Evolutionary conservation across 1,284 basidiomycete species (phyloP).

Genomic region (Moesziomyces globuligerus): DNA sequence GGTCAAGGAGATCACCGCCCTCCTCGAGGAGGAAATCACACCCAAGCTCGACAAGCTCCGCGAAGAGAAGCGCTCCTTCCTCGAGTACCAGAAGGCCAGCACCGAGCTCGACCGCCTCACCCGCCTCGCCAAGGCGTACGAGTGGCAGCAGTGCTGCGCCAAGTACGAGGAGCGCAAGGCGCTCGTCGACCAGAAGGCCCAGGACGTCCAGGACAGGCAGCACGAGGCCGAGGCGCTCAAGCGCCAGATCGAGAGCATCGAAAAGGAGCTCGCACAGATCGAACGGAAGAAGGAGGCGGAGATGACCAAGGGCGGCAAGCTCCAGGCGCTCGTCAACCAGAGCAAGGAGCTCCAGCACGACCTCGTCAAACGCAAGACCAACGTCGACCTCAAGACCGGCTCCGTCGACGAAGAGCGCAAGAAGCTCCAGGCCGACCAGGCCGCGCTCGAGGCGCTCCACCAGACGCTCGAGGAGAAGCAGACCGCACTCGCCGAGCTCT

Average conservation of each 20-base stretch:
- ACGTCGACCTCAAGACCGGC: slow-evolving; percentile 82
- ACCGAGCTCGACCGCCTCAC: slow-evolving; percentile 90
- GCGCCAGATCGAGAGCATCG: slow-evolving; percentile 68
- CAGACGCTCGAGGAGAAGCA: slow-evolving; percentile 70
- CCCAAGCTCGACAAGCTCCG: slow-evolving; percentile 93
- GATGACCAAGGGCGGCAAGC: slow-evolving; percentile 78
- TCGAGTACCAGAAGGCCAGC: slow-evolving; percentile 89
- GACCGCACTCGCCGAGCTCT: slow-evolving; percentile 29
- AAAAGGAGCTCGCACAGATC: slow-evolving; percentile 71
- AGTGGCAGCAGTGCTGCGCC: slow-evolving; percentile 74
- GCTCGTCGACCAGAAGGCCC: slow-evolving; percentile 64
- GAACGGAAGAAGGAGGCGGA: slow-evolving; percentile 72
- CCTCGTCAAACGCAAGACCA: slow-evolving; percentile 85
- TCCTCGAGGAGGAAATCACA: slow-evolving; percentile 85
- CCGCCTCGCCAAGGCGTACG: slow-evolving; percentile 84
- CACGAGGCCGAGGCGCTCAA: slow-evolving; percentile 65
- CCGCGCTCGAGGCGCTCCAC: slow-evolving; percentile 68
- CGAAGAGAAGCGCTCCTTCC: slow-evolving; percentile 86
- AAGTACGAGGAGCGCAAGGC: slow-evolving; percentile 68
- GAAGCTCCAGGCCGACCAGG: slow-evolving; percentile 73
- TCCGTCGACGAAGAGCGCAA: slow-evolving; percentile 83
- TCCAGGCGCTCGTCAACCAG: slow-evolving; percentile 81
- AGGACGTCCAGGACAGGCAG: slow-evolving; percentile 63
- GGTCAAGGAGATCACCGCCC: slow-evolving; percentile 80
- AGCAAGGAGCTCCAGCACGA: slow-evolving; percentile 83